Conservation (phyloP, 257 asterid genomes). For the Thymus quinquecostatus region DNA sequence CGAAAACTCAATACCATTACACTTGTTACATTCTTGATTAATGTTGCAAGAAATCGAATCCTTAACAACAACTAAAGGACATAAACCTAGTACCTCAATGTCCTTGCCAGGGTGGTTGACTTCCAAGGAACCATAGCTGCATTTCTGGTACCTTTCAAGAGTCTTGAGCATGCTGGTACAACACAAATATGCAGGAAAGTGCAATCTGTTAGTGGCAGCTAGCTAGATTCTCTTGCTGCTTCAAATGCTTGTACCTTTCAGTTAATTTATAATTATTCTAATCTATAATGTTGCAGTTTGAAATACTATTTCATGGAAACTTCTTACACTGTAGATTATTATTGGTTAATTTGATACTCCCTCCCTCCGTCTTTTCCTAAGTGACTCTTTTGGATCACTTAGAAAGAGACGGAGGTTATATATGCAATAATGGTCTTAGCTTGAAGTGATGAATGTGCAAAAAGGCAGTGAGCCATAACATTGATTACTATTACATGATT, state of each 20-base stretch:
- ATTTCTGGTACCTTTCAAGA: conserved; percentile 90
- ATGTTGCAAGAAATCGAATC: background rate
- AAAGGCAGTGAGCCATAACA: too few species aligned
- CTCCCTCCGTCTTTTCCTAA: too few species aligned
- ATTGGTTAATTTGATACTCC: background rate
- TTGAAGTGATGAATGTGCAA: conserved; percentile 3
- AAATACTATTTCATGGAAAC: background rate
- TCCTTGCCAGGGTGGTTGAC: conserved; percentile 66
- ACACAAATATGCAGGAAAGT: conserved; percentile 10
- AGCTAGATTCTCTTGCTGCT: background rate
- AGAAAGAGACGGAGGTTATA: too few species aligned
- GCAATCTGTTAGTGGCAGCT: conserved; percentile 10
- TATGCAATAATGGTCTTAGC: background rate
- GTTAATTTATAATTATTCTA: background rate
- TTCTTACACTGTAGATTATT: conserved; percentile 1
- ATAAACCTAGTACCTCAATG: conserved; percentile 52
- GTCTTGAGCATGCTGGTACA: conserved; percentile 79
- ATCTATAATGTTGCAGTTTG: background rate
- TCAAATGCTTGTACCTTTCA: conserved; percentile 4
- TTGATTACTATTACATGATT: too few species aligned
- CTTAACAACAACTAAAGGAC: background rate
- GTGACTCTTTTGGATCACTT: too few species aligned
- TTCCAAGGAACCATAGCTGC: conserved; percentile 84
- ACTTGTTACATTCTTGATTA: background rate
- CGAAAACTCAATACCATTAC: background rate